Base-by-base conservation (phyloP, 768 basidiomycete genomes). In the Calocera viscosa region DNA sequence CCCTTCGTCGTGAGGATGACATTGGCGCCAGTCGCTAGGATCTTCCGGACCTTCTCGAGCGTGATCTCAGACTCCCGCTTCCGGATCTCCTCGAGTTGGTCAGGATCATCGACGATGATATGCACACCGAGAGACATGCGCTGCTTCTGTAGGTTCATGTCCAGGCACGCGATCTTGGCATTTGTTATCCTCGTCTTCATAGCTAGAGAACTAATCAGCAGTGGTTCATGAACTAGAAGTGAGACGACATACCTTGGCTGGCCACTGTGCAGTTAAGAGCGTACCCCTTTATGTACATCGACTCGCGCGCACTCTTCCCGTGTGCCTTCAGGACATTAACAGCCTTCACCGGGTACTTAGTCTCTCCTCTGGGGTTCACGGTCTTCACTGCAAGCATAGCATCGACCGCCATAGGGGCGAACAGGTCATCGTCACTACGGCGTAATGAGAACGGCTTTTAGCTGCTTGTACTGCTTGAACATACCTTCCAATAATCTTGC, bases 301-400 rank as follows among this genome's bases (percentile, higher is more conserved):
- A 97, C 76, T 99, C 96, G 70, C 94, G 83, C 26, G 96, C 91
- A 75, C 92, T 94, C 78, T 86, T 87, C 65, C 96, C 96, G 72
- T 99, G 96, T 1, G 96, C 96, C 78, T 99, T 99, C 72, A 99
- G 82, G 32, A 98, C 86, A 74, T 99, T 99, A 70, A 99, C 96
- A 2, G 96, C 96, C 78, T 99, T 98, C 69, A 99, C 96, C 3
- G 96, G 96, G 78, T 98, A 99, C 77, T 97, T 98, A 74, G 90
- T 88, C 75, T 99, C 96, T 33, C 96, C 96, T 65, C 93, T 85
- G 70, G 87, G 78, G 76, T 98, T 98, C 72, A 91, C 86, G 5
- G 93, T 94, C 80, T 88, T 94, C 66, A 99, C 96, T 2, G 96
- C 89, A 53, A 94, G 84, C 93, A 99, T 98, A 32, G 96, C 96